These are phyloP conservation scores for Podila epicladia DNA, from an alignment of 192 early-diverging fungal genomes.

Conservation along the genomic window DNA sequence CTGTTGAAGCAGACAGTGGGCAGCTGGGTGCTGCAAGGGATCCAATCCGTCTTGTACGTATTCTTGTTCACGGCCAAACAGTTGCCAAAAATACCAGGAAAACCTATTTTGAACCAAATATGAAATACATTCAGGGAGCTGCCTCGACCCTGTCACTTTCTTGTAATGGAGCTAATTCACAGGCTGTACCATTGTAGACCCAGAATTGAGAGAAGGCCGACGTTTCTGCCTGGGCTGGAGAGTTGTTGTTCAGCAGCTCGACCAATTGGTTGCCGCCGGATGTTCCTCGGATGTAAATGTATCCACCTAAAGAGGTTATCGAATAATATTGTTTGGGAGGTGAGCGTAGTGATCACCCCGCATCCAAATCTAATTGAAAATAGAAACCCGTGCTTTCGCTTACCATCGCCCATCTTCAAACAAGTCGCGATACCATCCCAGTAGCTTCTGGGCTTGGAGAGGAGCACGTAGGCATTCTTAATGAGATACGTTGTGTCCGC, in stretches of 20 bases:
- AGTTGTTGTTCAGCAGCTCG: constrained; percentile 1
- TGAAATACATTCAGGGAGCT: background rate
- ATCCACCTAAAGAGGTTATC: background rate
- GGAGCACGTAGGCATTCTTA: constrained; percentile 39
- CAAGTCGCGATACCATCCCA: constrained; percentile 37
- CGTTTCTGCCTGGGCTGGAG: background rate
- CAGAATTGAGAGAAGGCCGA: constrained; percentile 13
- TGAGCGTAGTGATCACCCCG: too few species aligned
- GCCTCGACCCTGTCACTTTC: background rate
- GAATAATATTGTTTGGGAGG: background rate
- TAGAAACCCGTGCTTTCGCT: background rate
- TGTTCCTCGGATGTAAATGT: constrained; percentile 11
- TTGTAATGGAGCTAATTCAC: background rate
- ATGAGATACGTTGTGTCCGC: constrained; percentile 25
- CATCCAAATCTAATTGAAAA: too few species aligned
- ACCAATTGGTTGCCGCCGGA: background rate
- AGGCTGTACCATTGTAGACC: constrained; percentile 32
- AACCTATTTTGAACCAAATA: background rate
- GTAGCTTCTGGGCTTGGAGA: constrained; percentile 29
- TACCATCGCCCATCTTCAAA: constrained; percentile 42
- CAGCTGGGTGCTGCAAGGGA: too few species aligned
- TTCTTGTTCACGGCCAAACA: background rate
- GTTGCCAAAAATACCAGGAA: constrained; percentile 18
- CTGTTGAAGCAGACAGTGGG: too few species aligned
- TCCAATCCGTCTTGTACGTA: too few species aligned